Evolutionary conservation across 208 protist species (phyloP), one percentile per base, ranked within the genome.

Genomic region (Wallacemonas sp.): DNA sequence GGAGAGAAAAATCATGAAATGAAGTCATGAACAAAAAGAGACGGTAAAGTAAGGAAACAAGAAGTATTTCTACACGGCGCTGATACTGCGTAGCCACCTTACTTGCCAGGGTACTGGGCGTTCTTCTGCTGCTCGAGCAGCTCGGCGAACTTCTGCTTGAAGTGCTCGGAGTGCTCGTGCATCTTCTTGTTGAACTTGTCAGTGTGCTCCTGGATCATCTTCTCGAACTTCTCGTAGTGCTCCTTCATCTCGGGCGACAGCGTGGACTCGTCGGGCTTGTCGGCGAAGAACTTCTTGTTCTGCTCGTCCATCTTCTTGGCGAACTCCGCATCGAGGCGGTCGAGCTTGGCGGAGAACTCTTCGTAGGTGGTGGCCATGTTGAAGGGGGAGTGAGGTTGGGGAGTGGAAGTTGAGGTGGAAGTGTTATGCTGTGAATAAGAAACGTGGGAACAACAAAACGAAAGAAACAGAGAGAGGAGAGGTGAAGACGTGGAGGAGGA

Each of bases 181-280:
- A 96, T 94, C 80, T 95, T 96, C 75, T 95, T 94, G 81, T 91
- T 95, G 82, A 96, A 96, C 78, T 96, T 96, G 29, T 94, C 91
- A 33, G 87, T 95, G 85, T 95, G 88, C 83, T 96, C 87, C 83
- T 96, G 80, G 76, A 94, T 96, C 83, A 96, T 92, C 76, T 91
- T 90, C 80, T 94, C 91, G 67, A 96, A 95, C 86, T 93, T 92
- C 63, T 93, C 88, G 65, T 95, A 96, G 85, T 95, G 88, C 77
- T 95, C 88, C 83, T 93, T 95, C 85, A 94, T 93, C 76, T 96
- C 88, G 36, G 88, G 88, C 6, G 91, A 96, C 65, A 96, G 85
- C 26, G 88, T 92, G 61, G 76, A 81, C 68, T 96, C 88, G 56
- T 94, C 88, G 32, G 91, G 91, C 76, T 95, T 95, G 82, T 95